Evolutionary conservation across 2,329 filamentous ascomycete species (phyloP).

Genomic region (Ophiosphaerella narmari): DNA sequence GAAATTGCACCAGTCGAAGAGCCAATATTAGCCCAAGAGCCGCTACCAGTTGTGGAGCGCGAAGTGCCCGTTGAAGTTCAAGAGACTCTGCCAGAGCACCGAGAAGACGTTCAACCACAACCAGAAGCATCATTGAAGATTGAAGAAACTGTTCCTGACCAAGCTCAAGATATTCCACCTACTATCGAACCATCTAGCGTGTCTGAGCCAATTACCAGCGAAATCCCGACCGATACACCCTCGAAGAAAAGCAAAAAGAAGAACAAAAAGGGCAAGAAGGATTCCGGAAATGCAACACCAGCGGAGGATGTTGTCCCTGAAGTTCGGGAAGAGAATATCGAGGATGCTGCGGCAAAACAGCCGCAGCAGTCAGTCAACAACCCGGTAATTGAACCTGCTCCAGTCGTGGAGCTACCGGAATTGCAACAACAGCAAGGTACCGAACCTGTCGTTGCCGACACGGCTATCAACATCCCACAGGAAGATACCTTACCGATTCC

Average conservation of each 20-base stretch:
- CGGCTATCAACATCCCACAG: background rate
- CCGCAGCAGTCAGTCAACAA: background rate
- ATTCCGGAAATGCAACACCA: slow-evolving; percentile 17
- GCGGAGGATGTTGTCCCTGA: slow-evolving; percentile 9
- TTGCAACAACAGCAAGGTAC: background rate
- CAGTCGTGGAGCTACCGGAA: background rate
- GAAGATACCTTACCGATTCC: background rate
- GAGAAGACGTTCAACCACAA: background rate
- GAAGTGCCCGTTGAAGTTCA: slow-evolving; percentile 3
- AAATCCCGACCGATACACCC: background rate
- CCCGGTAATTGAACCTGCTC: background rate
- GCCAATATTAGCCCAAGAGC: background rate
- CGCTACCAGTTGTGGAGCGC: background rate
- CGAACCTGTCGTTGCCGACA: background rate
- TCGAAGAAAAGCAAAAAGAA: slow-evolving; percentile 17
- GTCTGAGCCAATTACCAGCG: background rate
- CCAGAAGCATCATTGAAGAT: background rate
- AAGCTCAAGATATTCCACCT: background rate
- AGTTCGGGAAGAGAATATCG: background rate
- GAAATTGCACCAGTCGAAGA: slow-evolving; percentile 2
- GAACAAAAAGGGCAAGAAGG: slow-evolving; percentile 28
- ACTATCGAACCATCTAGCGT: slow-evolving; percentile 17
- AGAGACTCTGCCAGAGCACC: background rate
- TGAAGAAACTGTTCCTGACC: slow-evolving; percentile 2
- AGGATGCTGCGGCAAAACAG: background rate